Conservation (phyloP, 164 flowering plant genomes). For the Protea cynaroides region DNA sequence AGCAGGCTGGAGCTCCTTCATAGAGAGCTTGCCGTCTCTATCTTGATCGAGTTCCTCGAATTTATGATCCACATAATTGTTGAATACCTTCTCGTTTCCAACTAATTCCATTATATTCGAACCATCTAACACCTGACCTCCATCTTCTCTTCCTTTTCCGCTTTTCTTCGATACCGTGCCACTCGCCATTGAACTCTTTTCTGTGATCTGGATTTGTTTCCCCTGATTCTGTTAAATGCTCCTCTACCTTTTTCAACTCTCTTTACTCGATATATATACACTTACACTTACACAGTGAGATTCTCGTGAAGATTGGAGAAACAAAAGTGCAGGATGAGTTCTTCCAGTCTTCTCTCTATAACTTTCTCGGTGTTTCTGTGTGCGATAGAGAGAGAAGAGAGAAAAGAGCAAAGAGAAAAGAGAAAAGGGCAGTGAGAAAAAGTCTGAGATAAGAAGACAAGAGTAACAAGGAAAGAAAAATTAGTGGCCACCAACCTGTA, state of each 20-base stretch:
- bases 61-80: constrained; percentile 55
- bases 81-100: constrained; percentile 54
- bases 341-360: background rate
- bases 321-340: background rate
- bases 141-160: background rate
- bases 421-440: no score
- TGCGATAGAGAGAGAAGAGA: no score
- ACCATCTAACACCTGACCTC: constrained; percentile 43
- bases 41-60: constrained; percentile 50
- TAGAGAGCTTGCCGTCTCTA: constrained; percentile 50
- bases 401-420: no score
- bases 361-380: no score
- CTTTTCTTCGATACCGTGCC: background rate
- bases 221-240: background rate
- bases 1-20: constrained; percentile 56
- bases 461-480: background rate
- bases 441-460: background rate
- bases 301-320: background rate
- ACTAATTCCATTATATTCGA: constrained; percentile 69
- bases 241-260: background rate
- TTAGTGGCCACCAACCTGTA: background rate
- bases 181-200: background rate
- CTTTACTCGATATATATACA: background rate
- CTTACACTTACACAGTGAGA: background rate
- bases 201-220: background rate